Evolutionary conservation across 2,329 filamentous ascomycete species (phyloP).

Genomic region (Ophiostoma pallidulum): DNA sequence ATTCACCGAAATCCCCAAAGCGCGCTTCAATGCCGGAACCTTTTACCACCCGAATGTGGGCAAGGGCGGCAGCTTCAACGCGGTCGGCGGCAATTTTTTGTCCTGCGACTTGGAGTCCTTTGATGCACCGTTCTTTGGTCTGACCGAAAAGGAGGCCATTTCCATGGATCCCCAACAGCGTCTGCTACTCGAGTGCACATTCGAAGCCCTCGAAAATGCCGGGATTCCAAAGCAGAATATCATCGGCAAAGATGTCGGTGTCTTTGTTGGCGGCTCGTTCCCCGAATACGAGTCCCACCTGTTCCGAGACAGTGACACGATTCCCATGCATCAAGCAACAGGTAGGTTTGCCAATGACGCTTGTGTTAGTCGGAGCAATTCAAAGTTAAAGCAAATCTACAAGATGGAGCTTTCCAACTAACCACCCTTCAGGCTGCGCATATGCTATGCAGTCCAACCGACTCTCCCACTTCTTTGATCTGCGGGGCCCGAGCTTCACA

Average conservation of each 20-base stretch:
- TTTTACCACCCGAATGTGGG: slow-evolving; percentile 34
- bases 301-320: slow-evolving; percentile 35
- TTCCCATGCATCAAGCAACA: slow-evolving; percentile 43
- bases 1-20: slow-evolving; percentile 33
- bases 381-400: not conserved
- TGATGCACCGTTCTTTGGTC: slow-evolving; percentile 42
- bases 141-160: slow-evolving; percentile 39
- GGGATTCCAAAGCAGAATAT: slow-evolving; percentile 39
- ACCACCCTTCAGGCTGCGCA: slow-evolving; percentile 28
- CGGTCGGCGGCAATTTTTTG: slow-evolving; percentile 33
- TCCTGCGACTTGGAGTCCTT: slow-evolving; percentile 37
- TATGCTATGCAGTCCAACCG: slow-evolving; percentile 45
- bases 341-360: no score
- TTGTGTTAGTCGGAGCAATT: no score
- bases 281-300: slow-evolving; percentile 40
- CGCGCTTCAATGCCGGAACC: slow-evolving; percentile 34
- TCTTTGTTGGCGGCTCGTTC: slow-evolving; percentile 39
- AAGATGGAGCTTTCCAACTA: no score
- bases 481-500: slow-evolving; percentile 43
- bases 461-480: slow-evolving; percentile 46
- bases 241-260: slow-evolving; percentile 38
- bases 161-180: slow-evolving; percentile 48
- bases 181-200: slow-evolving; percentile 42
- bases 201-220: slow-evolving; percentile 45
- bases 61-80: slow-evolving; percentile 32